A percentile compares a stretch with the other conserved stretches of the same genome.
Evolutionary conservation across 768 basidiomycete species (phyloP).

Genomic region (Pulveroboletus sp.): DNA sequence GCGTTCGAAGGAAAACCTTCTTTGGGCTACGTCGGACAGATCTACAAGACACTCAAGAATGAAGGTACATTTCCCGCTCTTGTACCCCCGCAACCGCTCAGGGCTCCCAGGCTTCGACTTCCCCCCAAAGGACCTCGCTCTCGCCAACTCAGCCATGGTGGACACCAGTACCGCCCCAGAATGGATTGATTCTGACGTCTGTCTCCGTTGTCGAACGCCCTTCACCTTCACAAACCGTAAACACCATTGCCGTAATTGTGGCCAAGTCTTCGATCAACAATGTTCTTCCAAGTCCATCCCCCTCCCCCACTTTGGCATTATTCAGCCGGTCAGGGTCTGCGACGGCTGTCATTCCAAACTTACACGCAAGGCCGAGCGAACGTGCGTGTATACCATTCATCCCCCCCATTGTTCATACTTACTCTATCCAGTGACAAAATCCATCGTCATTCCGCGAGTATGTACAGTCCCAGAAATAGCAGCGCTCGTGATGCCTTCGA

Average conservation of each 20-base stretch:
- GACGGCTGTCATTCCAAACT: conserved; percentile 85
- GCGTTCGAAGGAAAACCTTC: conserved; percentile 80
- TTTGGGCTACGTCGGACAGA: conserved; percentile 71
- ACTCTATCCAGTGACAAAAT: conserved; percentile 36
- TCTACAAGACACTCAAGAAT: conserved; percentile 68
- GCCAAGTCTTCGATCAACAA: conserved; percentile 90
- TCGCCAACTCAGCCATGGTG: conserved; percentile 78
- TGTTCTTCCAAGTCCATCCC: conserved; percentile 84
- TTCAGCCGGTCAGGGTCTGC: conserved; percentile 90
- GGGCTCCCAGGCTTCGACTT: conserved; percentile 64
- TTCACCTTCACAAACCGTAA: conserved; percentile 97
- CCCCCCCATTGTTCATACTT: background rate
- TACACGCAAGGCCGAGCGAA: conserved; percentile 56
- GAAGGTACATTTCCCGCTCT: conserved; percentile 54
- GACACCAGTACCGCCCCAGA: conserved; percentile 90
- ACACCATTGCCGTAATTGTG: conserved; percentile 98
- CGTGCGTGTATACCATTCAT: conserved; percentile 33
- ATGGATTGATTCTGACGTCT: conserved; percentile 96
- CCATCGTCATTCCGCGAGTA: conserved; percentile 53
- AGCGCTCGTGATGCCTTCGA: conserved; percentile 65
- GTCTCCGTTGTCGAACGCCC: conserved; percentile 83
- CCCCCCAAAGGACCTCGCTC: conserved; percentile 70
- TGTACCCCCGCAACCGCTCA: background rate
- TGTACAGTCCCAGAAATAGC: conserved; percentile 51
- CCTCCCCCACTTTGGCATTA: conserved; percentile 90